Evolutionary conservation across 352 stramenopile species (phyloP).

Genomic region (Globisporangium yorkense): DNA sequence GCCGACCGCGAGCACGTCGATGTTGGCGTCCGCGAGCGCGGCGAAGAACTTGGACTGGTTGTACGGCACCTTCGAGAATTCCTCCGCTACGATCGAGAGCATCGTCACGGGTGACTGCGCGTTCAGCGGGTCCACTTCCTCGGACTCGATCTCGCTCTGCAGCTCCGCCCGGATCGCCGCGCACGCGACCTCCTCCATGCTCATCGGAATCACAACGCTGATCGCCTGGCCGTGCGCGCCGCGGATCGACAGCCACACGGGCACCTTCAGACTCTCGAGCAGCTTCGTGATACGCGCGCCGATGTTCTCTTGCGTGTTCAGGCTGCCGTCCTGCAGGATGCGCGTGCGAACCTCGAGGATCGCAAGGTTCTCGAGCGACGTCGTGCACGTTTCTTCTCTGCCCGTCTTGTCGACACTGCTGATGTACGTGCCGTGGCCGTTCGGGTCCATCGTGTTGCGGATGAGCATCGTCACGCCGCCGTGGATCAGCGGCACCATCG

Average conservation of each 20-base stretch:
- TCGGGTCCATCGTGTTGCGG: conserved; percentile 77
- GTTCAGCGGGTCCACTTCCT: conserved; percentile 71
- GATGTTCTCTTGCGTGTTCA: conserved; percentile 58
- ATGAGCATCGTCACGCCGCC: conserved; percentile 79
- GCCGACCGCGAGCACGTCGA: conserved; percentile 67
- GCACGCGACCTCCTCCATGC: conserved; percentile 25
- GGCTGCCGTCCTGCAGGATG: conserved; percentile 64
- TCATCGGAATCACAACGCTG: conserved; percentile 60
- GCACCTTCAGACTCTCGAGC: conserved; percentile 53
- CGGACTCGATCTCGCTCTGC: conserved; percentile 47
- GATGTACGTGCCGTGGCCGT: conserved; percentile 80
- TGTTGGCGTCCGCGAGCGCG: conserved; percentile 57
- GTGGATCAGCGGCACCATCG: conserved; percentile 84
- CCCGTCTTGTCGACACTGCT: conserved; percentile 49
- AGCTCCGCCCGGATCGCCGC: conserved; percentile 51
- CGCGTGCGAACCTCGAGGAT: conserved; percentile 78
- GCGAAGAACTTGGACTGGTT: conserved; percentile 77
- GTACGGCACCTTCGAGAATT: conserved; percentile 63
- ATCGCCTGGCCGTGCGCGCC: conserved; percentile 78
- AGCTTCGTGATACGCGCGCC: conserved; percentile 69
- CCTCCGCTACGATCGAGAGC: conserved; percentile 77
- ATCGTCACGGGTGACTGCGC: conserved; percentile 71
- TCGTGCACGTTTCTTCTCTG: conserved; percentile 70
- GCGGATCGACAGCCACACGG: conserved; percentile 77
- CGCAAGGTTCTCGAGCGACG: conserved; percentile 73